Evolutionary conservation across 805 yeast genomes (phyloP), one percentile per base, ranked within the genome.

Genomic region (Nakazawaea ambrosiae): DNA sequence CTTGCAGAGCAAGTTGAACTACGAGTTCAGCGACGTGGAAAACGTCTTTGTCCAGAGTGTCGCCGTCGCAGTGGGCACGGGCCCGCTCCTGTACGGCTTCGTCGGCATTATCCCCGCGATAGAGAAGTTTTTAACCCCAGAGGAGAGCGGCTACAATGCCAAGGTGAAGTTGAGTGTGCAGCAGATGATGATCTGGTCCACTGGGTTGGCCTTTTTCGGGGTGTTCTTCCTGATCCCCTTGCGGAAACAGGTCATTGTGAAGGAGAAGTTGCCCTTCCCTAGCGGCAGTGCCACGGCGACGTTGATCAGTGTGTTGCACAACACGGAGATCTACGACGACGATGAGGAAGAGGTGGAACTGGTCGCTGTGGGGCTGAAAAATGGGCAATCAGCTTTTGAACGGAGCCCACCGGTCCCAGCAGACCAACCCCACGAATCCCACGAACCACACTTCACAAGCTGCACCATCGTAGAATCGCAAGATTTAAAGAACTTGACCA

Each of bases 211-310:
- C 0, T 84, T 88, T 42, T 89, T 90, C 61, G 98, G 98, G 2
- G 95, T 90, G 1, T 92, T 90, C 58, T 88, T 90, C 58, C 97
- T 97, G 2, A 77, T 90, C 20, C 90, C 96, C 1, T 63, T 90
- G 35, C 68, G 97, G 45, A 75, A 73, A 44, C 95, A 88, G 54
- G 95, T 89, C 15, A 81, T 90, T 25, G 74, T 88, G n/a, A 76
- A 75, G 49, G 96, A 88, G 49, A 85, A 85, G 51, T 68, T 92
- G 26, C 85, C 89, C 2, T 90, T 90, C 52, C 98, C 98, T 0
- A 84, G 95, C 28, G 98, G 98, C 0, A 76, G 85, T 45, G 97
- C 98, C 2, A 92, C 97, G 0, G 97, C 96, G 0, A 87, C 95
- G 2, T 65, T 90, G 47, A 90, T 90, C 16, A 75, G 89, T 1